These are phyloP conservation scores for Pichia rugopelliculosa DNA, from an alignment of 805 yeast species.

Conservation along the genomic window DNA sequence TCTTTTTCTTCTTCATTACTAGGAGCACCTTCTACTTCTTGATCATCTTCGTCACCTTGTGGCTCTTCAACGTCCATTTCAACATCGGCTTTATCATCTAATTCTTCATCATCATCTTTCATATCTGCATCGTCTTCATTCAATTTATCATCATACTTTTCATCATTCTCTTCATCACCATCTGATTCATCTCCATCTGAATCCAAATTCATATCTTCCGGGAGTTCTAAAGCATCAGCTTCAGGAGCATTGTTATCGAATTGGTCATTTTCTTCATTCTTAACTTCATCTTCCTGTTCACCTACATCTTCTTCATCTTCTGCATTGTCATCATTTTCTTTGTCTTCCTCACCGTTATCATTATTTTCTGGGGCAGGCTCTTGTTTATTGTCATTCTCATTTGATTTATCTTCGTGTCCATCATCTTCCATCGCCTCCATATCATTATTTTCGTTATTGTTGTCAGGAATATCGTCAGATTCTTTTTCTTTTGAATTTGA, in stretches of 20 bases:
- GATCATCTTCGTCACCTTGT: slow-evolving; percentile 20
- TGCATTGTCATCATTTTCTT: slow-evolving; percentile 40
- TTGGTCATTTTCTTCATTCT: slow-evolving; percentile 59
- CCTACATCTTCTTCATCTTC: slow-evolving; percentile 69
- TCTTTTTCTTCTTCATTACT: slow-evolving; percentile 24
- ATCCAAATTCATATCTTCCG: slow-evolving; percentile 87
- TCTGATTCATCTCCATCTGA: slow-evolving; percentile 54
- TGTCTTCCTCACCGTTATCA: slow-evolving; percentile 32
- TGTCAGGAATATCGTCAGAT: slow-evolving; percentile 60
- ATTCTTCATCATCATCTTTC: slow-evolving; percentile 16
- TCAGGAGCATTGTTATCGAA: slow-evolving; percentile 74
- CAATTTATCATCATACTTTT: slow-evolving; percentile 22
- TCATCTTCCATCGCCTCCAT: slow-evolving; percentile 33
- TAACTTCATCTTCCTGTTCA: slow-evolving; percentile 74
- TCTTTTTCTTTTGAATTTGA: slow-evolving; percentile 77
- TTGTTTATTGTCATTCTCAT: slow-evolving; percentile 21
- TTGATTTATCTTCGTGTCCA: slow-evolving; percentile 16
- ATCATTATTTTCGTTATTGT: slow-evolving; percentile 37
- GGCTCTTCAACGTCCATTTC: slow-evolving; percentile 24
- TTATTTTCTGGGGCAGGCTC: slow-evolving; percentile 30
- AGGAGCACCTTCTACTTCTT: slow-evolving; percentile 23
- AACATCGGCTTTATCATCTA: slow-evolving; percentile 24
- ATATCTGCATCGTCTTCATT: slow-evolving; percentile 22
- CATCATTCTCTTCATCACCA: slow-evolving; percentile 19
- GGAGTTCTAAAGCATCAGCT: slow-evolving; percentile 78